A percentile compares a stretch with the other conserved stretches of the same genome.
phyloP scores from a whole-genome alignment of 768 basidiomycete genomes.

The Cystoderma amianthinum region DNA sequence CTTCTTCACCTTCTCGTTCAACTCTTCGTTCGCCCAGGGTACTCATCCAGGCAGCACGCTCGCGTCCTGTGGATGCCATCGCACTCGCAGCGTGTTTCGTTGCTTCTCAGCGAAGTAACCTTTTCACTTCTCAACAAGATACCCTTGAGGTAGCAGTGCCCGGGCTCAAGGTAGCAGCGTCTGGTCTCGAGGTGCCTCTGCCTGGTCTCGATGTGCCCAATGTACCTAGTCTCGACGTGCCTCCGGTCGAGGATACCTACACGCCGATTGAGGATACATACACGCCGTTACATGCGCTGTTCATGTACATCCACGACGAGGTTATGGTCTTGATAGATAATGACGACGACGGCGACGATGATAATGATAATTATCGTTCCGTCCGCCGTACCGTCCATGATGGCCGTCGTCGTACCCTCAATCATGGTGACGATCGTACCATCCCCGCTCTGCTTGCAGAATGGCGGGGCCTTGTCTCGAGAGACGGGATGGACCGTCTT shows the following conservation, averaged over 20 bases:
- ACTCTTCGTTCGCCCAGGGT: no score
- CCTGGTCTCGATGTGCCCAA: no score
- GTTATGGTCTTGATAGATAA: neutral
- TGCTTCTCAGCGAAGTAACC: neutral
- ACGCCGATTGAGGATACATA: neutral
- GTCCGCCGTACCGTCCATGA: no score
- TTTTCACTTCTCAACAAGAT: neutral
- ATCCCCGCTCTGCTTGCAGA: neutral
- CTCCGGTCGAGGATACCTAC: no score
- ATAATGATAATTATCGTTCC: no score
- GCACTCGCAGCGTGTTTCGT: constrained; percentile 1
- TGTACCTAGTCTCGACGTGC: no score
- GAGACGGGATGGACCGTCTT: constrained; percentile 4
- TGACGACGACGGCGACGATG: no score
- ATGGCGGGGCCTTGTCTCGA: constrained; percentile 5
- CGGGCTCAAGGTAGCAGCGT: neutral
- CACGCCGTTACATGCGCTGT: constrained; percentile 1
- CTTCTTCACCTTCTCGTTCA: no score
- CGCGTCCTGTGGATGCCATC: constrained; percentile 4
- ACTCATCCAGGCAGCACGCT: constrained; percentile 1
- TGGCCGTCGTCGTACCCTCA: no score
- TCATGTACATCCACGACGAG: constrained; percentile 6
- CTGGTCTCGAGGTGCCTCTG: neutral
- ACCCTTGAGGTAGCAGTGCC: neutral
- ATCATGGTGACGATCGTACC: neutral